phyloP scores from a whole-genome alignment of 1,139 yeast genomes.

The Scheffersomyces quercinus region DNA sequence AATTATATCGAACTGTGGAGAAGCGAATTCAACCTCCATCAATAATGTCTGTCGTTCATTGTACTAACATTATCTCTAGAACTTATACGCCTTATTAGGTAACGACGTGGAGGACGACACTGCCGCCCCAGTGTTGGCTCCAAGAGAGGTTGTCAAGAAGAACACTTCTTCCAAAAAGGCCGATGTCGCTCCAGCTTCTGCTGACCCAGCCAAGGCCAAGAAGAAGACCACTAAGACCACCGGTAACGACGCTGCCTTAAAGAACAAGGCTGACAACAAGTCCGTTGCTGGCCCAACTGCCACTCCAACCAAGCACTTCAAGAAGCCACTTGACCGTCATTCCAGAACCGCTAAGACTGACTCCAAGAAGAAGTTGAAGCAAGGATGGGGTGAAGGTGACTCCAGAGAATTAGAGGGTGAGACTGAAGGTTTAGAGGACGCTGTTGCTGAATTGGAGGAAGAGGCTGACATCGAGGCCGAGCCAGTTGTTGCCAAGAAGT shows the following conservation, averaged over 20 bases:
- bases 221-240: constrained; percentile 65
- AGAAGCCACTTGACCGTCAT: constrained; percentile 77
- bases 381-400: constrained; percentile 83
- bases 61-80: constrained; percentile 30
- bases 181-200: constrained; percentile 81
- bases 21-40: neutral
- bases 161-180: constrained; percentile 84
- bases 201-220: constrained; percentile 80
- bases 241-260: constrained; percentile 91
- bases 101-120: constrained; percentile 79
- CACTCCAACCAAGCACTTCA: constrained; percentile 56
- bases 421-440: constrained; percentile 63
- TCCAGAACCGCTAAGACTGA: constrained; percentile 82
- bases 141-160: constrained; percentile 81
- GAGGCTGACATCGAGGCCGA: constrained; percentile 37
- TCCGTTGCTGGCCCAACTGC: constrained; percentile 59
- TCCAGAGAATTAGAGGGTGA: constrained; percentile 61
- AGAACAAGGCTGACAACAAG: constrained; percentile 75
- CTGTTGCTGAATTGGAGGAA: constrained; percentile 46
- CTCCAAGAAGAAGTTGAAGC: constrained; percentile 78
- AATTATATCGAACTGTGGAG: neutral
- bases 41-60: neutral
- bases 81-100: constrained; percentile 53
- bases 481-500: constrained; percentile 52
- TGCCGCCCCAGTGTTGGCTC: constrained; percentile 42